Evolutionary conservation across 1,284 basidiomycete genomes (phyloP), one percentile per base, ranked within the genome.

Genomic region (Ganoderma leucocontextum): DNA sequence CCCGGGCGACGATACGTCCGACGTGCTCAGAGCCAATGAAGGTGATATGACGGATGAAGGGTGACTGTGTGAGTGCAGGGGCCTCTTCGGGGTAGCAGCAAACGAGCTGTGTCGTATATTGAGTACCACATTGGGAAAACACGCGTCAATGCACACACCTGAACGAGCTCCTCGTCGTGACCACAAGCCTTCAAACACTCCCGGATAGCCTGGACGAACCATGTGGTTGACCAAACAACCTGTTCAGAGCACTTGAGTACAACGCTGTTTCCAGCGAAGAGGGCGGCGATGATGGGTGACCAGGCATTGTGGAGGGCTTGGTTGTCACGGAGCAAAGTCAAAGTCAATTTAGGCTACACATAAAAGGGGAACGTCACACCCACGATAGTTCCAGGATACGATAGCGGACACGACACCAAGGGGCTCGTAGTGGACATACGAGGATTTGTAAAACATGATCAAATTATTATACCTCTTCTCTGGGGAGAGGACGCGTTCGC

Each of bases 21-120:
- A 99, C 91, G 42, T 86, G 84, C 78, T 98, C 97, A 17, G 94
- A 96, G 22, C 98, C 97, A 80, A 99, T 99, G 79, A 97, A 96
- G 47, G 90, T 90, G 67, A 94, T 93, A 73, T 94, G 92, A 74
- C 92, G 92, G 70, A 99, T 92, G 39, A 87, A 78, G 0, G 91
- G 89, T 41, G 95, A 95, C 66, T 83, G 87, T 0, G 96, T 99
- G 60, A 99, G 80, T 0, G 88, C 89, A 63, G 93, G 89, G 2
- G 95, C 97, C 69, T 95, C 87, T 57, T 95, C 92, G 0, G 97
- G 97, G 76, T 91, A 94, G 78, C 96, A 98, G 71, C 92, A 92
- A 17, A 97, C 93, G 19, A 95, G 85, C 88, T 90, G 52, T 52
- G 0, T 0, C 35, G 2, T 8, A 55, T 29, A 3, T 64, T 58